Base-by-base conservation (phyloP, 768 basidiomycete species). In the Leucosporidium creatinivorum region DNA sequence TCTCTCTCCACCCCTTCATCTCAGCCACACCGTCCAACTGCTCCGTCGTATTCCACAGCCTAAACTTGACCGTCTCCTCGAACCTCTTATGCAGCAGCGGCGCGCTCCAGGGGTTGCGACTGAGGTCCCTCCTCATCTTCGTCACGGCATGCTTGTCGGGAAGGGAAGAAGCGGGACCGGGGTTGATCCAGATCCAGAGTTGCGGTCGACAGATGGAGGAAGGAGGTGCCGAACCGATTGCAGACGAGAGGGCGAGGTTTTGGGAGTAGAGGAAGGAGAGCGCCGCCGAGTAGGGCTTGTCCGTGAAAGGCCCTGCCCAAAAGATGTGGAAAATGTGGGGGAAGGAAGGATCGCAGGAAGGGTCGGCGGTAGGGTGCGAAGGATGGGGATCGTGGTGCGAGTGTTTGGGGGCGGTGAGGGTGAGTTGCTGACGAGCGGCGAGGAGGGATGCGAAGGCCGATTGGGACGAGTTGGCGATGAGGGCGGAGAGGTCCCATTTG, bases 111-210 rank as follows among this genome's bases (percentile, higher is more conserved):
- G 93, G 91, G 76, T 89, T 98, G 10, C 76, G 78, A 1, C 77
- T 86, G 50, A 98, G 84, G 73, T 86, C 83, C 31, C 85, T 84
- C 76, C 84, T 89, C 92, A 97, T 93, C 75, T 93, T 88, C 28
- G 80, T 80, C 61, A 85, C 78, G 5, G 92, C 93, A 51, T 83
- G 83, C 18, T 89, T 88, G 75, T 93, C 93, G 1, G 91, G 91
- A 1, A 23, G 23, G 4, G 50, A 51, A 51, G 92, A 91, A 18
- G 93, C 93, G 3, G 93, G 92, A 25, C 92, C 93, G 17, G 93
- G 93, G 76, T 94, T 97, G 77, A 98, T 93, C 94, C 94, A 99
- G 58, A 98, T 79, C 92, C 91, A 97, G 76, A 98, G 89, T 75
- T 93, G 85, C 1, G 94, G 91, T 48, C 92, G 84, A 78, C 94